A percentile compares a stretch with the other conserved stretches of the same genome.
phyloP scores from a whole-genome alignment of 495 filamentous ascomycete species.

The Parmelia sp. region DNA sequence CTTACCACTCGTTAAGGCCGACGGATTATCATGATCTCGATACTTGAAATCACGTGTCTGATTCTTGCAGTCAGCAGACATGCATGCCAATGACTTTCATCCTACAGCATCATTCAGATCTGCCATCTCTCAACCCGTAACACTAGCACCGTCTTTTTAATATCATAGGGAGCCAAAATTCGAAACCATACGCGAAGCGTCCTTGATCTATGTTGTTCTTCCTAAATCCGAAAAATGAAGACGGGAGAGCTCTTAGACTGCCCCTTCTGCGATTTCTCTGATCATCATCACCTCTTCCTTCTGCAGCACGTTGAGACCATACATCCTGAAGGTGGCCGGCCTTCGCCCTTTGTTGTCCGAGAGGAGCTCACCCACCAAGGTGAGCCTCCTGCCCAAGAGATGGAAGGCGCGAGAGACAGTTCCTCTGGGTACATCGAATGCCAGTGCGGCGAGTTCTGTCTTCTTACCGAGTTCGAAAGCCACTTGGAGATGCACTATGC shows the following conservation, averaged over 20 bases:
- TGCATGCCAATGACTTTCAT: background rate
- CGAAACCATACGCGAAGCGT: background rate
- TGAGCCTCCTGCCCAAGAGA: conserved; percentile 11
- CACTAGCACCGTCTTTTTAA: background rate
- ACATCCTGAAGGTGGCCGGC: conserved; percentile 46
- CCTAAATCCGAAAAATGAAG: conserved; percentile 3
- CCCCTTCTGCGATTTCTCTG: conserved; percentile 52
- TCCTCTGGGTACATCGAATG: conserved; percentile 54
- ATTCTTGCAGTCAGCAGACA: conserved; percentile 1
- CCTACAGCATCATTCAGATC: background rate
- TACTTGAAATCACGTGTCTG: background rate
- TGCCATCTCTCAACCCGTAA: conserved; percentile 5
- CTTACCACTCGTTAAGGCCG: too few relatives aligned
- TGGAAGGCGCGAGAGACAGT: conserved; percentile 19
- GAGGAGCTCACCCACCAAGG: conserved; percentile 25
- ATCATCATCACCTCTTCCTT: conserved; percentile 44
- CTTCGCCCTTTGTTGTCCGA: conserved; percentile 47
- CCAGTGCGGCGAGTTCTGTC: conserved; percentile 67
- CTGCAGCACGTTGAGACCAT: conserved; percentile 50
- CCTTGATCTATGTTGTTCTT: background rate
- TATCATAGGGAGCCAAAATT: background rate
- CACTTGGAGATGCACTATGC: conserved; percentile 70
- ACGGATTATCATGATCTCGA: background rate
- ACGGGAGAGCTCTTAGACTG: conserved; percentile 29
- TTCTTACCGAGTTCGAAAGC: conserved; percentile 54